Evolutionary conservation across 2,329 filamentous ascomycete genomes (phyloP), one percentile per base, ranked within the genome.

Genomic region (Diplodia scrobiculata): DNA sequence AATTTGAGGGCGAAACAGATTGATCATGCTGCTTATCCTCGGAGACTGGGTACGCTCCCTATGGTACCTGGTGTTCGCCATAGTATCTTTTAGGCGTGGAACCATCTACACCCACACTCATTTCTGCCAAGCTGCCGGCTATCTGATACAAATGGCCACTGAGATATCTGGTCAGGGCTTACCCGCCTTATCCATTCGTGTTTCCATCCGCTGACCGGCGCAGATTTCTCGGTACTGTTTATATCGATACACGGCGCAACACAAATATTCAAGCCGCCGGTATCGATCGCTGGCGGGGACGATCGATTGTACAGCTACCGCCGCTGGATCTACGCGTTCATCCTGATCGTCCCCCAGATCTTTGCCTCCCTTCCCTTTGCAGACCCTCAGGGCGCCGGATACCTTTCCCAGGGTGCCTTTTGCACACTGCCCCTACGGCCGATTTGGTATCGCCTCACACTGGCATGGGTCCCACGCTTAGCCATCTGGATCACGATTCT

Each of bases 391-490:
- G 82, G 84, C 65, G 77, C 79, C 5, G 74, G 75, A 2, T 92
- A 89, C 72, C 78, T 84, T 52, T 85, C 87, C 25, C 83, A 86
- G 58, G 88, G 87, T 1, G 84, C 87, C 21, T 89, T 87, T 71
- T 94, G 91, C 75, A 89, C 88, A 68, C 80, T 93, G 2, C 89
- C 90, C 0, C 79, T 85, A 17, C 81, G 84, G 3, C 87, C 89
- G 0, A 82, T 83, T 68, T 93, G 90, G 91, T 88, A 89, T 68
- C 83, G 87, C 51, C 79, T 89, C 17, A 86, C 84, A 0, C 79
- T 93, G 2, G 84, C 85, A 66, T 94, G 91, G 90, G 82, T 90
- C 7, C 91, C 90, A 41, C 84, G 90, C 59, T 92, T 92, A 69
- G 70, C 90, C 41, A 87, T 92, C 62, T 86, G 90, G 69, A 72